Evolutionary conservation across 495 filamentous ascomycete genomes (phyloP).

Genomic region (Margaritispora aquatica): DNA sequence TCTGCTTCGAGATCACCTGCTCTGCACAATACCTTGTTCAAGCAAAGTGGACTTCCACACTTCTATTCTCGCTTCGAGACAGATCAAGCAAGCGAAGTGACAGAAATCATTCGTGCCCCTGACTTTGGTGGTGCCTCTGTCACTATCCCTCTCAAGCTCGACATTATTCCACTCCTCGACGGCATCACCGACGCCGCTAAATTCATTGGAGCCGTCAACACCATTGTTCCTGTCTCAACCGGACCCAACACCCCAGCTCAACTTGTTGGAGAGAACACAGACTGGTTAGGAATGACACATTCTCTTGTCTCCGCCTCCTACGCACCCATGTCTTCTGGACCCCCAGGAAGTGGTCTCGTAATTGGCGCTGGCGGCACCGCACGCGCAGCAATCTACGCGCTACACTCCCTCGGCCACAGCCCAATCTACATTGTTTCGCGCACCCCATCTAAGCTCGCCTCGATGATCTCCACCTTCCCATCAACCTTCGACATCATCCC

Average conservation of each 20-base stretch:
- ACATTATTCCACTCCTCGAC: slow-evolving; percentile 78
- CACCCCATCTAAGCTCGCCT: slow-evolving; percentile 55
- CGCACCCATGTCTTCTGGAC: slow-evolving; percentile 8
- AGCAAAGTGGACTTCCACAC: slow-evolving; percentile 76
- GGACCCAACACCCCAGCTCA: slow-evolving; percentile 32
- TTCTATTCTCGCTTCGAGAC: slow-evolving; percentile 79
- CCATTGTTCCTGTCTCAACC: slow-evolving; percentile 56
- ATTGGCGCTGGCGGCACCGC: slow-evolving; percentile 90
- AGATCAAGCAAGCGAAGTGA: slow-evolving; percentile 54
- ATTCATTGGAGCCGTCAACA: slow-evolving; percentile 92
- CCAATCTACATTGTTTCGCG: slow-evolving; percentile 87
- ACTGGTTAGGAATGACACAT: slow-evolving; percentile 89
- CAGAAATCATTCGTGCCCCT: slow-evolving; percentile 58
- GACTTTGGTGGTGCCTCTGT: slow-evolving; percentile 91
- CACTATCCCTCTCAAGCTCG: slow-evolving; percentile 91
- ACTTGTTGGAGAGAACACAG: slow-evolving; percentile 85
- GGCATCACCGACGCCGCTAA: slow-evolving; percentile 70
- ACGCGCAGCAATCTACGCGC: slow-evolving; percentile 82
- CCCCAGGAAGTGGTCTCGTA: slow-evolving; percentile 54
- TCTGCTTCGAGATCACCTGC: slow-evolving; percentile 73
- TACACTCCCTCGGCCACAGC: slow-evolving; percentile 74
- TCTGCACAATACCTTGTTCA: slow-evolving; percentile 84
- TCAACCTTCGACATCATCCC: slow-evolving; percentile 64
- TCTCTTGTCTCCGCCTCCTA: slow-evolving; percentile 55
- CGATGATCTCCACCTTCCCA: slow-evolving; percentile 68